Evolutionary conservation across 1,139 yeast species (phyloP).

Genomic region (Diutina sp.): DNA sequence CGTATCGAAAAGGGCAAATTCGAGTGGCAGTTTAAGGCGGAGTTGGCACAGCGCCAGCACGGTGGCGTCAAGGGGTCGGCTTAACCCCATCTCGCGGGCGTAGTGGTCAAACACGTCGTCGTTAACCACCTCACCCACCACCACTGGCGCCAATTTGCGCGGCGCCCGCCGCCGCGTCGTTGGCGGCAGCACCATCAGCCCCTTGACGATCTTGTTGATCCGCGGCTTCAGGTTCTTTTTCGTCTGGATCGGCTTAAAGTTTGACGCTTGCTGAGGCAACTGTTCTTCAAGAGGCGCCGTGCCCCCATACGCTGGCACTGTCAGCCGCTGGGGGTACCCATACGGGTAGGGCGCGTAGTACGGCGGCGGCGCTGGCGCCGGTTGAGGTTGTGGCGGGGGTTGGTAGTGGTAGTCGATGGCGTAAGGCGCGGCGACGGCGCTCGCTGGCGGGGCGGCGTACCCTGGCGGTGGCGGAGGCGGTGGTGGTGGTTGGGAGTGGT

Average conservation of each 20-base stretch:
- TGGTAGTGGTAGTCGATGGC: not conserved
- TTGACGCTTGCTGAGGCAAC: not conserved
- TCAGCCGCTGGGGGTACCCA: not conserved
- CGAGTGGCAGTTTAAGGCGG: not conserved
- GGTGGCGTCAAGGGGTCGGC: not conserved
- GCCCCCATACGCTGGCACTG: not conserved
- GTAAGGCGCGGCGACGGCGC: not conserved
- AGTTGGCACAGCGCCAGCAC: constrained; percentile 2
- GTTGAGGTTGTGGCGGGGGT: not conserved
- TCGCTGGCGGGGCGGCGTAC: not conserved
- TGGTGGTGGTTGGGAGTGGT: not conserved
- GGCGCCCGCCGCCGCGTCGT: not conserved
- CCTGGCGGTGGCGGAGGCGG: not conserved
- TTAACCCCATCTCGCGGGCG: not conserved
- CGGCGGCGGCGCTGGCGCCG: not conserved
- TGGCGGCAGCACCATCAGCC: not conserved
- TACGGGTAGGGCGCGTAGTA: not conserved
- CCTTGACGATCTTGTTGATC: constrained; percentile 16
- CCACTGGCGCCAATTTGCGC: not conserved
- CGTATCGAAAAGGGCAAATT: not conserved
- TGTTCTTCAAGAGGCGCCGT: not conserved
- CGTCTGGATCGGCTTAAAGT: constrained; percentile 24
- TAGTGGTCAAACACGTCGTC: not conserved
- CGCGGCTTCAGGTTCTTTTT: constrained; percentile 24
- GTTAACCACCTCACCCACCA: not conserved